Evolutionary conservation across 1,284 basidiomycete genomes (phyloP).

Genomic region (Microbotryum violaceum): DNA sequence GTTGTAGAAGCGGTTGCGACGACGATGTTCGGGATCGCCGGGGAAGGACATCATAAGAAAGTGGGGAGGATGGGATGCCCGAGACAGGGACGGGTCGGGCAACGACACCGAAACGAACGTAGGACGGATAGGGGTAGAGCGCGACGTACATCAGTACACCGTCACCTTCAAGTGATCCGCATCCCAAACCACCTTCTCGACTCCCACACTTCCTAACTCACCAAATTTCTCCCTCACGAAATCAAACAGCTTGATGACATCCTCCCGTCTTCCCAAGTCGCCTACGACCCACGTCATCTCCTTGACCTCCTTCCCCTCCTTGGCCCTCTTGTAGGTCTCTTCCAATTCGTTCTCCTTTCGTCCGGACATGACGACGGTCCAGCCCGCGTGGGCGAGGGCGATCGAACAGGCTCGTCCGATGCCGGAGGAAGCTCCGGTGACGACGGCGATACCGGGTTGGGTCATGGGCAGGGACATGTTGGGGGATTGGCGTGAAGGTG

Average conservation of each 20-base stretch:
- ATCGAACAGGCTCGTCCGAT: slow-evolving; percentile 51
- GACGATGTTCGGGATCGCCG: no score
- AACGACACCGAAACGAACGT: no score
- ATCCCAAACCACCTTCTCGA: background rate
- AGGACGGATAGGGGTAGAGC: no score
- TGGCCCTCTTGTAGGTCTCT: slow-evolving; percentile 52
- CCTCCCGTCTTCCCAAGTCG: slow-evolving; percentile 56
- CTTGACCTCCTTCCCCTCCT: slow-evolving; percentile 29
- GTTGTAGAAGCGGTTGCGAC: no score
- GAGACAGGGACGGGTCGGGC: no score
- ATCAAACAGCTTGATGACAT: slow-evolving; percentile 56
- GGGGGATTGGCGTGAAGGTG: no score
- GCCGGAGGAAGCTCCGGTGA: slow-evolving; percentile 37
- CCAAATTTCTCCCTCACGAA: slow-evolving; percentile 54
- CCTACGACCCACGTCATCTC: slow-evolving; percentile 50
- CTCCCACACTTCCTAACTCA: no score
- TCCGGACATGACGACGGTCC: slow-evolving; percentile 55
- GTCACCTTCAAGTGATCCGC: no score
- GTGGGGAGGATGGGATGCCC: no score
- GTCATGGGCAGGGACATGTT: no score
- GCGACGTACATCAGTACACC: no score
- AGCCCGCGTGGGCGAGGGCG: slow-evolving; percentile 52
- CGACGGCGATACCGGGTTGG: slow-evolving; percentile 15
- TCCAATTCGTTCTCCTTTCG: slow-evolving; percentile 53
- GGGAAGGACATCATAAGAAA: no score